A percentile compares a stretch with the other conserved stretches of the same genome.
Evolutionary conservation across 192 early-diverging fungal species (phyloP).

Genomic region (Chytriomyces confervae): DNA sequence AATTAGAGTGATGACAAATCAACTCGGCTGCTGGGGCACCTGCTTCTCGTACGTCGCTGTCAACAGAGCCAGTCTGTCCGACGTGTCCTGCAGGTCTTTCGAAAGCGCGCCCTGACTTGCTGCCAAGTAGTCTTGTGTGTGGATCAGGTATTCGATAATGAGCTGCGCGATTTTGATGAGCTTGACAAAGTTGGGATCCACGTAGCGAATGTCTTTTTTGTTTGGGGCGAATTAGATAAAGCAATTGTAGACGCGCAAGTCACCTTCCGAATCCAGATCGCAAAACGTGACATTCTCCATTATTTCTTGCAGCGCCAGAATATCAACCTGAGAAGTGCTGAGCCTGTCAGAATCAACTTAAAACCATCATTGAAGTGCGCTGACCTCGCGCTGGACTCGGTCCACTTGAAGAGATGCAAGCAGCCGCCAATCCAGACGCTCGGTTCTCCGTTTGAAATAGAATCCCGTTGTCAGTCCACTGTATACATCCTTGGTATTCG

Average conservation of each 20-base stretch:
- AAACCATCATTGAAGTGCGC: slow-evolving; percentile 8
- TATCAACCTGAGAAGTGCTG: slow-evolving; percentile 45
- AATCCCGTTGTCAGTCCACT: slow-evolving; percentile 33
- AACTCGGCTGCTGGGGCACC: slow-evolving; percentile 10
- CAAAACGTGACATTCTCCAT: slow-evolving; percentile 65
- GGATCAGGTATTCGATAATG: slow-evolving; percentile 62
- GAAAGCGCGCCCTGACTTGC: slow-evolving; percentile 15
- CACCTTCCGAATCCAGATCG: slow-evolving; percentile 58
- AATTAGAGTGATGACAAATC: neutral
- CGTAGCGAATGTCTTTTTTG: slow-evolving; percentile 44
- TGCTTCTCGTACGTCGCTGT: slow-evolving; percentile 37
- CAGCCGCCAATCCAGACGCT: slow-evolving; percentile 59
- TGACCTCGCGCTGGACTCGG: slow-evolving; percentile 52
- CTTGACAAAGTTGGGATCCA: slow-evolving; percentile 63
- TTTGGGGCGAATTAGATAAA: neutral
- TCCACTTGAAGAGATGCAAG: slow-evolving; percentile 52
- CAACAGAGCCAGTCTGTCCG: slow-evolving; percentile 18
- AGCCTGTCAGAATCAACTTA: neutral
- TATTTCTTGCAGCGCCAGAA: slow-evolving; percentile 54
- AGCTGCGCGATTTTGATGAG: slow-evolving; percentile 62
- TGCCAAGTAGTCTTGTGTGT: slow-evolving; percentile 51
- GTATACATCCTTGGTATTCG: neutral
- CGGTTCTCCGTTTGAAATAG: slow-evolving; percentile 52
- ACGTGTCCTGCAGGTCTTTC: slow-evolving; percentile 33
- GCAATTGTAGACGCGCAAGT: neutral